Base-by-base conservation (phyloP, 78 protist genomes). In the Emiliania huxleyi region DNA sequence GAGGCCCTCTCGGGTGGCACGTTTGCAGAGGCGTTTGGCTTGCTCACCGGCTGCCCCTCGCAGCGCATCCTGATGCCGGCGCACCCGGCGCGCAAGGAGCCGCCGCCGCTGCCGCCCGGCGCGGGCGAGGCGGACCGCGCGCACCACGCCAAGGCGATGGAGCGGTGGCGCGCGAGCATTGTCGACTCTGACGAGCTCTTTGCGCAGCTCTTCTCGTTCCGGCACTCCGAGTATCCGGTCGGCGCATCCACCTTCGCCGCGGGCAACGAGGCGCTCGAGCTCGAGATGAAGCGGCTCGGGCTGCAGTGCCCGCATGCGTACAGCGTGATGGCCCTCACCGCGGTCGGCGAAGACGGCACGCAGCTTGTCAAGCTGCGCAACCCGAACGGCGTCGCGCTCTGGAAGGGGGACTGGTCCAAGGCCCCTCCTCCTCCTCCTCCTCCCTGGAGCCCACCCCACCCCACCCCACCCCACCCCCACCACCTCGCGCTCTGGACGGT, bases 1-100 rank as follows among this genome's bases (percentile, higher is more conserved):
- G 92, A 91, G 81, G 87, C 73, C 11, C 90, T 93, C 88, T 42
- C 23, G 35, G 79, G 43, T 1, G 87, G 87, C 87, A 42, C 87
- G 37, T 22, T 77, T n/a, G 87, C 87, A 1, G 87, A 77, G 46
- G 87, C 87, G 15, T 40, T 77, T 5, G 19, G 43, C 29, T 29
- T 77, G 87, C 87, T 77, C 49, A 42, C 87, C 37, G 87, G 87
- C 29, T 77, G 19, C 46, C 43, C 87, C 35, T 3, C 19, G 19
- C 43, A 77, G n/a, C 87, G 87, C 43, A 0, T 77, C 21, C 29
- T 42, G 33, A 0, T 42, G 35, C 44, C 15, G 23, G n/a, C 48
- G 29, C 33, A 42, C 46, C 46, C 23, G 18, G 35, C 11, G 35
- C 18, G 0, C 42, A 21, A 33, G 5, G 77, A 69, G 77, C 48